These are phyloP conservation scores for Kewa caespitosa DNA, from an alignment of 179 eudicot species.

Conservation along the genomic window DNA sequence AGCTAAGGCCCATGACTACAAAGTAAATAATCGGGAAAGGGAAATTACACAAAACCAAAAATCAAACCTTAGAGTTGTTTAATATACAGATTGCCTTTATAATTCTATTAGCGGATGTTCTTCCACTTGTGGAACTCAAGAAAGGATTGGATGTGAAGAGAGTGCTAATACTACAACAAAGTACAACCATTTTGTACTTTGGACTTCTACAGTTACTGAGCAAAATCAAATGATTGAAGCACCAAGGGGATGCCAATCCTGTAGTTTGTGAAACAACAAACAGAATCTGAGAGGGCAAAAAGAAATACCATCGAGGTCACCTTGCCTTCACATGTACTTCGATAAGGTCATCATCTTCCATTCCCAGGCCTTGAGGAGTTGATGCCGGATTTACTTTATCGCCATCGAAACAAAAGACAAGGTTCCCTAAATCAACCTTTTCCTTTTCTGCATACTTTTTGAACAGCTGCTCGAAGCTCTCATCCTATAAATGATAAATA, in stretches of 20 bases:
- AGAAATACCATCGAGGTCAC: not conserved
- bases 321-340: slow-evolving; percentile 62
- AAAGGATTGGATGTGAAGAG: not conserved
- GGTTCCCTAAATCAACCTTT: slow-evolving; percentile 42
- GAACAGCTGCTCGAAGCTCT: slow-evolving; percentile 66
- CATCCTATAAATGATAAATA: slow-evolving; percentile 55
- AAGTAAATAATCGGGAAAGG: not conserved
- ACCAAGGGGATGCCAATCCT: slow-evolving; percentile 5
- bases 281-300: not conserved
- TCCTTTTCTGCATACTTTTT: slow-evolving; percentile 55
- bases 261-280: slow-evolving; percentile 7
- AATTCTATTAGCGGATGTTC: not conserved
- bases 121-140: not conserved
- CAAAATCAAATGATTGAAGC: not conserved
- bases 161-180: not conserved
- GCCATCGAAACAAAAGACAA: slow-evolving; percentile 73
- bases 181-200: not conserved
- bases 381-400: slow-evolving; percentile 59
- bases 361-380: slow-evolving; percentile 61
- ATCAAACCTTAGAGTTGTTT: too few relatives aligned
- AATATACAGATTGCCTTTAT: not conserved
- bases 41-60: not conserved
- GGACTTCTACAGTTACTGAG: not conserved
- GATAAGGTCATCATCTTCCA: slow-evolving; percentile 77
- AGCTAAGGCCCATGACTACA: too few relatives aligned